Evolutionary conservation across 1,139 yeast genomes (phyloP).

Genomic region (Lodderomyces pseudojiufengensis): DNA sequence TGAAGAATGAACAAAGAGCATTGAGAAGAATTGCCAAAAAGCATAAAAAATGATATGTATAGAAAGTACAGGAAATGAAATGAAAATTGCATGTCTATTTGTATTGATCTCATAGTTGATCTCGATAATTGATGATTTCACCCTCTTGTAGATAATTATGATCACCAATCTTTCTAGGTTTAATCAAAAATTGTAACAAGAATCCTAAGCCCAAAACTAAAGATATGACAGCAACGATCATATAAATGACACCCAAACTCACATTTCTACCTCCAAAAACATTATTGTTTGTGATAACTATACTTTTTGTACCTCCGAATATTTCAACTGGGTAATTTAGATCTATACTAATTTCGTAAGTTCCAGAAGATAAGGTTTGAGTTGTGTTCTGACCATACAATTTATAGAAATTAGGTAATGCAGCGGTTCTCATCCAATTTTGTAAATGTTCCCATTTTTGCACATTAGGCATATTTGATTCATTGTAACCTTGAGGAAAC

Average conservation of each 20-base stretch:
- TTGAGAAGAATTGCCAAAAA: constrained; percentile 86
- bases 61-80: no score
- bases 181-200: constrained; percentile 44
- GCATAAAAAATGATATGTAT: no score
- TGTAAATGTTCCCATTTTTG: constrained; percentile 43
- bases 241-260: constrained; percentile 62
- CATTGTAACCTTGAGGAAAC: constrained; percentile 89
- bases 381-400: constrained; percentile 57
- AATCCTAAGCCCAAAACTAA: constrained; percentile 46
- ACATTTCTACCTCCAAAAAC: constrained; percentile 69
- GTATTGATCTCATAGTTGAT: constrained; percentile 24
- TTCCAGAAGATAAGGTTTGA: constrained; percentile 50
- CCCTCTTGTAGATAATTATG: constrained; percentile 38
- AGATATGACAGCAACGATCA: constrained; percentile 58
- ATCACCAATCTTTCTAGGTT: constrained; percentile 45
- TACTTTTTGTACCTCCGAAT: constrained; percentile 67
- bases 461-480: constrained; percentile 73
- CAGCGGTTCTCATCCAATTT: constrained; percentile 87
- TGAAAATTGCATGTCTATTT: no score
- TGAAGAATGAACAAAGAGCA: constrained; percentile 97
- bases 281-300: constrained; percentile 64
- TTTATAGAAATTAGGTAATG: constrained; percentile 66
- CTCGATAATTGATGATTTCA: constrained; percentile 20
- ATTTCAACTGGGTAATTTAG: constrained; percentile 67
- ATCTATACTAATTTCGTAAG: constrained; percentile 55